Evolutionary conservation across 2,329 filamentous ascomycete species (phyloP), one percentile per base, ranked within the genome.

Genomic region (Cladobotryum mycophilum): DNA sequence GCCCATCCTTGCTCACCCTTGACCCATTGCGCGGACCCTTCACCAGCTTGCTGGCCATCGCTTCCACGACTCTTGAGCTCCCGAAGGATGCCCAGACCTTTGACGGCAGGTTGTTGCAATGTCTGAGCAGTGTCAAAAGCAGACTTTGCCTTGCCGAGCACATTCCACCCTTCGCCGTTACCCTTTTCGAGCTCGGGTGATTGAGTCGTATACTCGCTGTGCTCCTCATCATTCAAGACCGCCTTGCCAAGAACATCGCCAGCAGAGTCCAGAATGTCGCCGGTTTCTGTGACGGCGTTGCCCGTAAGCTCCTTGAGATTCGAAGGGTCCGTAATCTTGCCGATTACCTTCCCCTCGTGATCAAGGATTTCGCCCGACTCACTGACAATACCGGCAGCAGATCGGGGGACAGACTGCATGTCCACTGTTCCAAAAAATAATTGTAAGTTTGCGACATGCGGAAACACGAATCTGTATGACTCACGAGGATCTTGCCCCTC

Each of bases 281-380:
- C 68, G 8, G 61, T 61, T 5, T 60, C 55, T 20, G 63, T 69
- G 34, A 71, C 68, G 36, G 67, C 65, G 56, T 68, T 72, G 36
- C 73, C 74, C 37, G 66, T 61, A 11, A 76, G 63, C 34, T 72
- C 67, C 47, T 69, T 64, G 30, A 69, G 56, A 41, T 75, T 67
- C 45, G 62, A 54, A 18, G 69, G 67, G 40, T 71, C 68, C 47
- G 64, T 63, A 50, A 76, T 63, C 53, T 63, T 71, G 48, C 73
- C 73, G 40, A 76, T 59, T 8, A 62, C 64, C 47, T 74, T 72
- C 47, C 72, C 74, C 11, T 69, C 58, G 11, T 70, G 62, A 51
- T 76, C 72, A 36, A 76, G 61, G 15, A 76, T 69, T 14, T 75
- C 71, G 14, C 74, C 74, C 18, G 63, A 58, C 53, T 74, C 70